phyloP scores from a whole-genome alignment of 2,329 filamentous ascomycete genomes.

The Trichoderma lentiforme region DNA sequence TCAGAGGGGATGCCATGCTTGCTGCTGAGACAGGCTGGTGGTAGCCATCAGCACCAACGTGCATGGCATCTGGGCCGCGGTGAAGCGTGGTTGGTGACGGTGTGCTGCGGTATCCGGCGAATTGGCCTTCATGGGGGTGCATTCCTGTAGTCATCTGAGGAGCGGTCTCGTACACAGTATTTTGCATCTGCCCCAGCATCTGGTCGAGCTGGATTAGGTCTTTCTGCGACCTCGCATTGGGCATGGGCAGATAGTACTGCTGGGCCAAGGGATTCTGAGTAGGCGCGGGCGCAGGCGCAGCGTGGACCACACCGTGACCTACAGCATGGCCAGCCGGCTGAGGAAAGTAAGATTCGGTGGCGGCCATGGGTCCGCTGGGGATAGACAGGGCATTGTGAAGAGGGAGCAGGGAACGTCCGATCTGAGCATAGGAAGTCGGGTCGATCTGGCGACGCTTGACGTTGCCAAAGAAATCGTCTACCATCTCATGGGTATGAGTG shows the following conservation, averaged over 20 bases:
- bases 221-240: constrained; percentile 85
- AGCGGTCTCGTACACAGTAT: constrained; percentile 91
- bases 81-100: constrained; percentile 48
- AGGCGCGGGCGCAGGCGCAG: constrained; percentile 46
- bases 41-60: constrained; percentile 36
- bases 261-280: constrained; percentile 59
- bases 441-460: constrained; percentile 90
- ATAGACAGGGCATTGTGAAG: constrained; percentile 70
- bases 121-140: constrained; percentile 66
- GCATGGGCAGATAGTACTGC: constrained; percentile 84
- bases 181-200: constrained; percentile 92
- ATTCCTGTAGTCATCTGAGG: constrained; percentile 77
- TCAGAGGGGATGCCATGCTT: constrained; percentile 60
- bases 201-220: constrained; percentile 92
- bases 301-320: constrained; percentile 39
- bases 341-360: constrained; percentile 49
- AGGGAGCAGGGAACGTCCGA: constrained; percentile 82
- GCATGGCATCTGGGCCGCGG: constrained; percentile 34
- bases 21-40: constrained; percentile 43
- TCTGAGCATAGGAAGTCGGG: constrained; percentile 82
- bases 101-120: constrained; percentile 56
- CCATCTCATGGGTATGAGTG: constrained; percentile 76
- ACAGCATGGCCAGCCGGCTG: constrained; percentile 41
- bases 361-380: constrained; percentile 47
- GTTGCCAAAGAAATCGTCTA: constrained; percentile 92